These are phyloP conservation scores for Stentor coeruleus DNA, from an alignment of 73 alveolate genomes.

Conservation along the genomic window DNA sequence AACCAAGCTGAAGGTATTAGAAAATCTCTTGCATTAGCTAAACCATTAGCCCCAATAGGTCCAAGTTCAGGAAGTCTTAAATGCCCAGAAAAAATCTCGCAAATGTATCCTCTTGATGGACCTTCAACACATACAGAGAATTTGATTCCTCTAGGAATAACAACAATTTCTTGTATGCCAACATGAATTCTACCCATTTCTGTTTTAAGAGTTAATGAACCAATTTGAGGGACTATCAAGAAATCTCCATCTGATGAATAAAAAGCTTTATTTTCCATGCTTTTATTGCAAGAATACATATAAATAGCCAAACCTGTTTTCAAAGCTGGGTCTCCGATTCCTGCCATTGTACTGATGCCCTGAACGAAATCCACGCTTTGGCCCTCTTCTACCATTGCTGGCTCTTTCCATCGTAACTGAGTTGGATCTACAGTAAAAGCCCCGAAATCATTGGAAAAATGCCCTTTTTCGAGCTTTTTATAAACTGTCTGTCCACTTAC, in stretches of 20 bases:
- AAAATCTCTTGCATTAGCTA: slow-evolving; percentile 83
- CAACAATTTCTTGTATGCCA: slow-evolving; percentile 65
- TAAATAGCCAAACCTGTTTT: slow-evolving; percentile 72
- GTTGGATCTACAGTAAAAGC: slow-evolving; percentile 44
- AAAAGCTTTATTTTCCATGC: slow-evolving; percentile 68
- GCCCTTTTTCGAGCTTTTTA: slow-evolving; percentile 17
- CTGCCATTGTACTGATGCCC: slow-evolving; percentile 70
- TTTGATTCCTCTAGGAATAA: slow-evolving; percentile 83
- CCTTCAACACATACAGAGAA: slow-evolving; percentile 60
- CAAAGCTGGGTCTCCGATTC: slow-evolving; percentile 80
- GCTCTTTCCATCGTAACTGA: slow-evolving; percentile 57
- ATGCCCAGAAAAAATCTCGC: slow-evolving; percentile 76
- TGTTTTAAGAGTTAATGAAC: slow-evolving; percentile 60
- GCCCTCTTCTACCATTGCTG: slow-evolving; percentile 48
- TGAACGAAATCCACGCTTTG: slow-evolving; percentile 58
- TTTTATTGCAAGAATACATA: slow-evolving; percentile 67
- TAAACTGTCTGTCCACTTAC: slow-evolving; percentile 62
- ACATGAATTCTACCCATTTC: slow-evolving; percentile 72
- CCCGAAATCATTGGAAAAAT: slow-evolving; percentile 34
- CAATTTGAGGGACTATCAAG: slow-evolving; percentile 72
- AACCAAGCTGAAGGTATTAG: slow-evolving; percentile 68
- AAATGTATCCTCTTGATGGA: slow-evolving; percentile 69
- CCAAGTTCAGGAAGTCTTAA: slow-evolving; percentile 83
- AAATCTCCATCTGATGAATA: slow-evolving; percentile 81
- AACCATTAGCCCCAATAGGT: slow-evolving; percentile 91